phyloP scores from a whole-genome alignment of 805 yeast species.

The Danielia reshetovae region DNA sequence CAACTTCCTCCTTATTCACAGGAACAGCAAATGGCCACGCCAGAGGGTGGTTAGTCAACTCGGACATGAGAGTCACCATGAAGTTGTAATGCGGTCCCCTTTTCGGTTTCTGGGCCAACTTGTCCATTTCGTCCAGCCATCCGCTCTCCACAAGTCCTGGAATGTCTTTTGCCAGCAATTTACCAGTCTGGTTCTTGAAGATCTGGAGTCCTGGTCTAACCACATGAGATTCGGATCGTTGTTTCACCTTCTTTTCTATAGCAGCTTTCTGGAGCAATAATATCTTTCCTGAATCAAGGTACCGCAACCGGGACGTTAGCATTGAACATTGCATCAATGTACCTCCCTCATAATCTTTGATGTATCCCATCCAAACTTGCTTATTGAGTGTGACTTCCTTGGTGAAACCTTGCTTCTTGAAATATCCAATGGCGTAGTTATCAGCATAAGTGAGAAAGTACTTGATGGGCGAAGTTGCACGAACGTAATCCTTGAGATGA shows the following conservation, averaged over 20 bases:
- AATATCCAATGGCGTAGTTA: slow-evolving; percentile 97
- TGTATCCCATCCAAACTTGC: slow-evolving; percentile 95
- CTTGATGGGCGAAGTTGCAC: slow-evolving; percentile 78
- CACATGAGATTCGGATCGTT: slow-evolving; percentile 72
- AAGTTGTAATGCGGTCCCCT: slow-evolving; percentile 92
- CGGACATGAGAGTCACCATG: slow-evolving; percentile 85
- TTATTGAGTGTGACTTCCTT: slow-evolving; percentile 87
- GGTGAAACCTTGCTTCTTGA: slow-evolving; percentile 97
- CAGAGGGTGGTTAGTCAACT: slow-evolving; percentile 89
- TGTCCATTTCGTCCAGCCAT: slow-evolving; percentile 98
- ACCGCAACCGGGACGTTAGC: slow-evolving; percentile 78
- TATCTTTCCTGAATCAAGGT: slow-evolving; percentile 84
- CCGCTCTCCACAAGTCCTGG: slow-evolving; percentile 94
- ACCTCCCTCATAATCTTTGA: slow-evolving; percentile 98
- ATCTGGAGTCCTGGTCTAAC: slow-evolving; percentile 77
- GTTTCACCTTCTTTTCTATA: slow-evolving; percentile 74
- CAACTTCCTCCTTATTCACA: slow-evolving; percentile 89
- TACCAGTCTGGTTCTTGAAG: slow-evolving; percentile 63
- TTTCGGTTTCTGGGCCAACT: slow-evolving; percentile 89
- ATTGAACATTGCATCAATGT: slow-evolving; percentile 96
- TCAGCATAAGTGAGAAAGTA: slow-evolving; percentile 95
- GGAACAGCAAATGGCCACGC: slow-evolving; percentile 98
- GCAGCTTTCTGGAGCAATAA: slow-evolving; percentile 89
- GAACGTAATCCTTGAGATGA: slow-evolving; percentile 92
- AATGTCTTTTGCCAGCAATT: slow-evolving; percentile 46